Evolutionary conservation across 2,329 filamentous ascomycete species (phyloP).

Genomic region (Talaromyces albobiverticillius): DNA sequence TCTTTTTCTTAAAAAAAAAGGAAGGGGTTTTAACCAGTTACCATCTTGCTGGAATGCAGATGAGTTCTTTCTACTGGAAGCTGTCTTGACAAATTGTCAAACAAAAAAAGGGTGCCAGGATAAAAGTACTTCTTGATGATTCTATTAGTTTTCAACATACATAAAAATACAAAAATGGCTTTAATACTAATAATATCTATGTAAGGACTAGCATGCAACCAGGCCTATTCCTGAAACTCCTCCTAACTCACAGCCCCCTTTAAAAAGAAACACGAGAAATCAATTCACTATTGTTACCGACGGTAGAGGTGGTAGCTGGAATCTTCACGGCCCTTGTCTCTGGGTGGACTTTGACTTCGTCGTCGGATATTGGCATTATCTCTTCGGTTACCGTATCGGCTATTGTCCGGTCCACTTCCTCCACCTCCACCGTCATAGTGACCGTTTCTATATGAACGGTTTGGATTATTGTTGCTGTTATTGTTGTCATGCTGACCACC

Average conservation of each 20-base stretch:
- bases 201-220: conserved; percentile 5
- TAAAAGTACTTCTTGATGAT: neutral
- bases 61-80: too few species aligned
- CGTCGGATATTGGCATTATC: conserved; percentile 29
- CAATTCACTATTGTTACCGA: conserved; percentile 17
- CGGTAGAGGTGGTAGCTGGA: conserved; percentile 22
- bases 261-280: neutral
- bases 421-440: conserved; percentile 3
- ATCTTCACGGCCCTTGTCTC: conserved; percentile 25
- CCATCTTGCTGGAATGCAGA: too few species aligned
- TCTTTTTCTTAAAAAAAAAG: neutral
- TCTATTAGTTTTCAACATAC: neutral
- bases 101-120: neutral
- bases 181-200: conserved; percentile 1
- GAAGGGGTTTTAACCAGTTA: neutral
- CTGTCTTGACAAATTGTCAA: too few species aligned
- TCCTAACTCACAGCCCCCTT: neutral
- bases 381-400: conserved; percentile 20
- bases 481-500: conserved; percentile 14
- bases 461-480: conserved; percentile 5
- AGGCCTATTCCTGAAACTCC: conserved; percentile 2
- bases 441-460: neutral
- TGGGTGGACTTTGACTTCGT: conserved; percentile 35
- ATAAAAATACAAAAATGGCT: neutral
- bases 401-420: conserved; percentile 14